phyloP scores from a whole-genome alignment of 2,329 filamentous ascomycete genomes.

The Colletotrichum sp. region DNA sequence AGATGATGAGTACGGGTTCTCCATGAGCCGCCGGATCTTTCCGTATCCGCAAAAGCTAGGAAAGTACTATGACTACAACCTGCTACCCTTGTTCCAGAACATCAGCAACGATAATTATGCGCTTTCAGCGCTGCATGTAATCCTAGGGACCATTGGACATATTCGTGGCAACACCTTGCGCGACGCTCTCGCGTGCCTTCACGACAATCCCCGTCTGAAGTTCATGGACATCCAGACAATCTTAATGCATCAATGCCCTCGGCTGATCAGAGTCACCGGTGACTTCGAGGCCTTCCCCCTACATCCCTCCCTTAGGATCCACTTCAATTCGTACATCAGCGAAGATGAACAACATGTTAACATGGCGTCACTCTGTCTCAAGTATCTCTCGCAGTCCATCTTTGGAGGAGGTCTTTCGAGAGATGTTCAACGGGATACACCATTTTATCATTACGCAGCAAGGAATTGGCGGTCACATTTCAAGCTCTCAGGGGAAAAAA shows the following conservation, averaged over 20 bases:
- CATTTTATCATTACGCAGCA: constrained; percentile 24
- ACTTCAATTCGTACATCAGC: constrained; percentile 9
- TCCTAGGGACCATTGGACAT: neutral
- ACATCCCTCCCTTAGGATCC: constrained; percentile 6
- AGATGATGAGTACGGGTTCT: neutral
- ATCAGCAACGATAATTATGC: constrained; percentile 7
- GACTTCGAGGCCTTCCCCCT: neutral
- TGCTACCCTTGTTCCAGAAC: constrained; percentile 24
- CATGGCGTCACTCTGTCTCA: constrained; percentile 23
- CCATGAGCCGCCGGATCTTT: neutral
- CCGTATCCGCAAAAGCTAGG: constrained; percentile 15
- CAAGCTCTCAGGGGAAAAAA: constrained; percentile 2
- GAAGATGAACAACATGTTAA: constrained; percentile 18
- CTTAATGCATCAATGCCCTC: constrained; percentile 10
- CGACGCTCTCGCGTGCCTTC: constrained; percentile 7
- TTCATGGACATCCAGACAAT: neutral
- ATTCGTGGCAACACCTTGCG: neutral
- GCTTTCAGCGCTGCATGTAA: neutral
- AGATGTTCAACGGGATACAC: neutral
- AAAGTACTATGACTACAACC: constrained; percentile 17
- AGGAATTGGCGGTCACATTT: constrained; percentile 18
- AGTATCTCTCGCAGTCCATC: constrained; percentile 17
- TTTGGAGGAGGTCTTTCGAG: neutral
- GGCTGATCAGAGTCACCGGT: constrained; percentile 8
- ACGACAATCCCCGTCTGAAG: neutral